Percentiles rank a stretch among this genome's conserved stretches.
These are phyloP conservation scores for Spinacia oleracea DNA, from an alignment of 179 eudicot genomes.

Conservation along the genomic window DNA sequence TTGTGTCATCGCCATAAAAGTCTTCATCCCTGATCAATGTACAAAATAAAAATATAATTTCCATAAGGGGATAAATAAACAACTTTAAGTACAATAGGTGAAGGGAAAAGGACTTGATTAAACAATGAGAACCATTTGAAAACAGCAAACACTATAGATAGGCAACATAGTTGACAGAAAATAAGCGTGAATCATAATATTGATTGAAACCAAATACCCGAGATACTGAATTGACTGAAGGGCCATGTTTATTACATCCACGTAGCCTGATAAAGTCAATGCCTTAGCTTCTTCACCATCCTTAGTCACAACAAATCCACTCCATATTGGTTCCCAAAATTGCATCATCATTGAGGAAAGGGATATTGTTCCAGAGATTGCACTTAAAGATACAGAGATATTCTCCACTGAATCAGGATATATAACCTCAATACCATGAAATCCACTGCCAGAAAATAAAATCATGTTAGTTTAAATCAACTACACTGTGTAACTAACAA, in stretches of 20 bases:
- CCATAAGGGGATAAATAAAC: background rate
- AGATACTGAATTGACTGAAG: conserved; percentile 79
- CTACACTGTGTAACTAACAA: background rate
- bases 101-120: background rate
- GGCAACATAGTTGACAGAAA: background rate
- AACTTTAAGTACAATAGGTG: background rate
- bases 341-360: conserved; percentile 70
- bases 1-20: conserved; percentile 66
- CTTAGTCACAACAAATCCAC: conserved; percentile 40
- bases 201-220: conserved; percentile 49
- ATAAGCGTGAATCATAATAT: background rate
- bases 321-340: conserved; percentile 79
- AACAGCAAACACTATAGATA: background rate
- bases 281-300: conserved; percentile 38
- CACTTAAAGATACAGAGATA: conserved; percentile 58
- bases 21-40: conserved; percentile 59
- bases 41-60: conserved; percentile 9
- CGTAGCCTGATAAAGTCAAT: conserved; percentile 54
- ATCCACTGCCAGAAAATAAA: conserved; percentile 61
- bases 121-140: background rate
- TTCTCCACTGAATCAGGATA: conserved; percentile 67
- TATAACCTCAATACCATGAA: conserved; percentile 58
- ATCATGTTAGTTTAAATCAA: conserved; percentile 5
- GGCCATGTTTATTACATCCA: conserved; percentile 75
- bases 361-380: conserved; percentile 56